Conservation (phyloP, 2,329 filamentous ascomycete species). For the Fusarium sp. region DNA sequence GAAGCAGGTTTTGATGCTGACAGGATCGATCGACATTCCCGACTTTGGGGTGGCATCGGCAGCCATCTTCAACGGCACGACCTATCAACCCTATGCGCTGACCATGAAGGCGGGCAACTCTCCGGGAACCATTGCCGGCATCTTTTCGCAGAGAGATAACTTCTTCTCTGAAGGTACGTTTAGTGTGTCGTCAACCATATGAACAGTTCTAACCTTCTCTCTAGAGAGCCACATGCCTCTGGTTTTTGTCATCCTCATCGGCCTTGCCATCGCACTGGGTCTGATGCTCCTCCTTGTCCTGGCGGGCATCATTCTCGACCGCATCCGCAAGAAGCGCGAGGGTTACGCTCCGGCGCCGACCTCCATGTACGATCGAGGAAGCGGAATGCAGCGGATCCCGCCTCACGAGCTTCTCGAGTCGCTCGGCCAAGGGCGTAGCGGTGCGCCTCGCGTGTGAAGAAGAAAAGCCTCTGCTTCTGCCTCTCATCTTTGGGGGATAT, state of each 20-base stretch:
- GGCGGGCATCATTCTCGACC: conserved; percentile 79
- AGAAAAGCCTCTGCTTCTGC: not conserved
- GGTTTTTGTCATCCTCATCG: conserved; percentile 84
- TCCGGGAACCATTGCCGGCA: conserved; percentile 79
- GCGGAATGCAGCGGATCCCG: conserved; percentile 69
- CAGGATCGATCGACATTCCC: conserved; percentile 83
- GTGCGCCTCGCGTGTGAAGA: conserved; percentile 63
- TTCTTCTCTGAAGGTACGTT: conserved; percentile 77
- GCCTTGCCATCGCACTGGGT: conserved; percentile 80
- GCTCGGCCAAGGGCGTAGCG: conserved; percentile 60
- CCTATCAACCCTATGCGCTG: conserved; percentile 82
- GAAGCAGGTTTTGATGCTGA: conserved; percentile 81
- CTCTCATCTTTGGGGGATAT: conserved; percentile 22
- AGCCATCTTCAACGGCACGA: conserved; percentile 86
- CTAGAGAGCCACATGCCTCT: conserved; percentile 70
- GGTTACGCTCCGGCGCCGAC: conserved; percentile 84
- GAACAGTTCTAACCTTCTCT: conserved; percentile 23
- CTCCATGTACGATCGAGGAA: conserved; percentile 70
- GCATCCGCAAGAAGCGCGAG: conserved; percentile 79
- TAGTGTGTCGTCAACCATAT: not conserved
- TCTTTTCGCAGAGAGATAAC: conserved; percentile 86
- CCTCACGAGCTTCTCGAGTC: conserved; percentile 70
- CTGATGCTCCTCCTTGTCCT: conserved; percentile 83
- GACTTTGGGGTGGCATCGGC: conserved; percentile 85
- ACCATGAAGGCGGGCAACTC: conserved; percentile 74